A percentile compares a stretch with the other conserved stretches of the same genome.
Evolutionary conservation across 148 eudicot species (phyloP).

Genomic region (Arbutus unedo): DNA sequence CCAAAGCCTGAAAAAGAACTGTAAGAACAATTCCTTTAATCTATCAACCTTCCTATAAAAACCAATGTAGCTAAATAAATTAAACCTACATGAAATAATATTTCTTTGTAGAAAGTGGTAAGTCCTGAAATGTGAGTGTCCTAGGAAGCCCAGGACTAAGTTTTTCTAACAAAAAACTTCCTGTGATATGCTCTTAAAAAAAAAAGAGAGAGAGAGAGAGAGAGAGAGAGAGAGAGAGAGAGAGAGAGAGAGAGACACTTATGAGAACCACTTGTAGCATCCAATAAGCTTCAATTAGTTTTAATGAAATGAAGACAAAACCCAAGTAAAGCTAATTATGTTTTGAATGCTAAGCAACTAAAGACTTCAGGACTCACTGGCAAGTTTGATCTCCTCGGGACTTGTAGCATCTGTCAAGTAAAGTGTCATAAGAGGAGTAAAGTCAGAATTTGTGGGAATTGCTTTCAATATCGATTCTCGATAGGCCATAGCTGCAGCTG

Average conservation of each 20-base stretch:
- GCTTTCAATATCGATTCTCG: constrained; percentile 70
- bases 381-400: constrained; percentile 79
- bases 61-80: background rate
- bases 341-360: background rate
- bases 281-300: background rate
- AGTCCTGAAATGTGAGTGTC: background rate
- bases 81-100: background rate
- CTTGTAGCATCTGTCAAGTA: constrained; percentile 83
- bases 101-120: background rate
- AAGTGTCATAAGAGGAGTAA: constrained; percentile 95
- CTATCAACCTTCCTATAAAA: background rate
- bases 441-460: constrained; percentile 51
- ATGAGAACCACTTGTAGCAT: background rate
- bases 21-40: background rate
- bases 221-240: too few species aligned
- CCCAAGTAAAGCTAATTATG: background rate
- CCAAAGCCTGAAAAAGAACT: background rate
- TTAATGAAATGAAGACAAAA: background rate
- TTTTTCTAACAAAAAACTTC: background rate
- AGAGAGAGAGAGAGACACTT: too few species aligned
- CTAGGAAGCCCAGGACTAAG: background rate
- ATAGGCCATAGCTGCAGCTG: constrained; percentile 77
- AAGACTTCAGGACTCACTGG: constrained; percentile 53
- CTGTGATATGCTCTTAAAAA: background rate
- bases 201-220: too few species aligned